phyloP scores from a whole-genome alignment of 371 early-diverging fungal genomes.

The Encephalitozoon intestinalis region DNA sequence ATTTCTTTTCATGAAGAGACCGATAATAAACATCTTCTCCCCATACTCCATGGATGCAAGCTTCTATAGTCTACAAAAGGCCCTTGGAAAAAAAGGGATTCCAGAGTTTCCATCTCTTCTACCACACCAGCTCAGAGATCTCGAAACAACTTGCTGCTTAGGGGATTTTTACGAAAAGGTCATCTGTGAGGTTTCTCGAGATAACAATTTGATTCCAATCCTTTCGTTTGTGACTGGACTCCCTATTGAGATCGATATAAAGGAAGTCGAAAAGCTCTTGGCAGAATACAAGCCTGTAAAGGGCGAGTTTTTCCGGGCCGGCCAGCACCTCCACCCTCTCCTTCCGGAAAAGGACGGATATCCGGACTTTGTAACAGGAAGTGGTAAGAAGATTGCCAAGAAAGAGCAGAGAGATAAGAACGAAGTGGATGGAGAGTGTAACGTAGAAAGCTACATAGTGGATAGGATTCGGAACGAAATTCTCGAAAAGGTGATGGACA shows the following conservation, averaged over 20 bases:
- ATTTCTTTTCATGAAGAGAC: background rate
- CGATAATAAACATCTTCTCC: background rate
- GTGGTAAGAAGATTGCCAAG: background rate
- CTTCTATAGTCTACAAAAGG: slow-evolving; percentile 29
- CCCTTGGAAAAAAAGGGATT: slow-evolving; percentile 19
- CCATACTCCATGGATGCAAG: slow-evolving; percentile 25
- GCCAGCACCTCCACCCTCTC: background rate
- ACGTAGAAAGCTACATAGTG: slow-evolving; percentile 38
- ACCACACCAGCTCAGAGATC: slow-evolving; percentile 17
- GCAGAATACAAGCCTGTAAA: slow-evolving; percentile 7
- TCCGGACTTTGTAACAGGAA: slow-evolving; percentile 28
- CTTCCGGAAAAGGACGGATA: background rate
- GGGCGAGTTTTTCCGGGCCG: slow-evolving; percentile 12
- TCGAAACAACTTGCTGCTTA: background rate
- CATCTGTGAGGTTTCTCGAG: slow-evolving; percentile 25
- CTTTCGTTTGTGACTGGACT: slow-evolving; percentile 27
- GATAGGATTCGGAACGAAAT: slow-evolving; percentile 55
- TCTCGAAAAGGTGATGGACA: slow-evolving; percentile 30
- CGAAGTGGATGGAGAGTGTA: slow-evolving; percentile 7
- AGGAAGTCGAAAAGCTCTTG: slow-evolving; percentile 26
- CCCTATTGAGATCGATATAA: slow-evolving; percentile 12
- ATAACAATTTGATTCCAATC: slow-evolving; percentile 30
- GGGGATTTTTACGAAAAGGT: background rate
- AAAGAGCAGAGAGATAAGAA: slow-evolving; percentile 1
- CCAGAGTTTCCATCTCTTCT: slow-evolving; percentile 30